Evolutionary conservation across 148 eudicot genomes (phyloP).

Genomic region (Simmondsia chinensis): DNA sequence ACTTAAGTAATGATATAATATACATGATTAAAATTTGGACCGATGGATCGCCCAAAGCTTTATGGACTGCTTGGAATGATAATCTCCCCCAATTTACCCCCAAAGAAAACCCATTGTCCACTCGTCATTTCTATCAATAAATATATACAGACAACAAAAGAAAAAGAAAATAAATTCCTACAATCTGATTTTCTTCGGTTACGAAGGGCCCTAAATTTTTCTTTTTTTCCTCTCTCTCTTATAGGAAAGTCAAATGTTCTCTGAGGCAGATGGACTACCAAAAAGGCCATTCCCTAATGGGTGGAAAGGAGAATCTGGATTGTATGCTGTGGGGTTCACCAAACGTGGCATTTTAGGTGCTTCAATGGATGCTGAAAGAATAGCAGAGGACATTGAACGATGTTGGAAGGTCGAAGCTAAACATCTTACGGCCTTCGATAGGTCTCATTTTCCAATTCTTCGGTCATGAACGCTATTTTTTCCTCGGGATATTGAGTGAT

Average conservation of each 20-base stretch:
- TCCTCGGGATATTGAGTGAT: too few relatives aligned
- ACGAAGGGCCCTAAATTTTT: too few relatives aligned
- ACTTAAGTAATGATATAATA: too few relatives aligned
- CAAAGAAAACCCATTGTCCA: too few relatives aligned
- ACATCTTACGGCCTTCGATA: slow-evolving; percentile 12
- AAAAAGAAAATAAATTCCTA: slow-evolving; percentile 4
- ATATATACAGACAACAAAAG: too few relatives aligned
- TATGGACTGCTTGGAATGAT: too few relatives aligned
- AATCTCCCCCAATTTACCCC: too few relatives aligned
- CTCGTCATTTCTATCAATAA: too few relatives aligned
- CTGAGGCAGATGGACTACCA: slow-evolving; percentile 63
- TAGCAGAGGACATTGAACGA: slow-evolving; percentile 47
- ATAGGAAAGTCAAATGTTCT: slow-evolving; percentile 68
- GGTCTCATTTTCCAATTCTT: slow-evolving; percentile 2
- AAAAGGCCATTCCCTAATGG: slow-evolving; percentile 62
- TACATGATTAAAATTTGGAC: too few relatives aligned
- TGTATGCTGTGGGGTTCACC: slow-evolving; percentile 84
- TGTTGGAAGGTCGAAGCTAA: slow-evolving; percentile 33
- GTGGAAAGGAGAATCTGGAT: slow-evolving; percentile 71
- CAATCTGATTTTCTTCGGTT: too few relatives aligned
- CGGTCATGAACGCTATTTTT: slow-evolving; percentile 6
- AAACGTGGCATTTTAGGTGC: slow-evolving; percentile 85
- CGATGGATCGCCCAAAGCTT: too few relatives aligned
- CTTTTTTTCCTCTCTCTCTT: neutral
- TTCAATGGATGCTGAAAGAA: slow-evolving; percentile 53